Evolutionary conservation across 164 flowering plant species (phyloP).

Genomic region (Vitis riparia): DNA sequence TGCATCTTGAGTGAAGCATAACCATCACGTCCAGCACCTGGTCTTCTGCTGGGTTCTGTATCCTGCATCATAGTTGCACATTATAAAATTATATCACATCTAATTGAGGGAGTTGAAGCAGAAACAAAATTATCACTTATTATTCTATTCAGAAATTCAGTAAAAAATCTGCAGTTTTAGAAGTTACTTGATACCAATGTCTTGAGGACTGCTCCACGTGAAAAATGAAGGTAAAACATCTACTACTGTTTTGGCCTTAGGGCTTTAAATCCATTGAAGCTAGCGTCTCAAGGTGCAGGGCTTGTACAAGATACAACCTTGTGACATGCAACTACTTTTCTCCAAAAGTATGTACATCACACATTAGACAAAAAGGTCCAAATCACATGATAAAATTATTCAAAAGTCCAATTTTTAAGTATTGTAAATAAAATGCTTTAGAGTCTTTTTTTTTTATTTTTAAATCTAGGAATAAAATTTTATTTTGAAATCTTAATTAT

Average conservation of each 20-base stretch:
- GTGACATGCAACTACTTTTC: not conserved
- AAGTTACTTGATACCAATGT: no score
- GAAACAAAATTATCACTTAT: no score
- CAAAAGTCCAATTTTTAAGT: no score
- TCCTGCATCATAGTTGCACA: conserved; percentile 51
- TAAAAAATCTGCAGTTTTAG: no score
- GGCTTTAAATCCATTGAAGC: not conserved
- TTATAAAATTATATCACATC: not conserved
- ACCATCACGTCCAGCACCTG: conserved; percentile 93
- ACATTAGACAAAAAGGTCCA: not conserved
- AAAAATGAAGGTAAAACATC: no score
- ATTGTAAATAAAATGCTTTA: no score
- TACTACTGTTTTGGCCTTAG: not conserved
- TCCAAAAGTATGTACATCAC: not conserved
- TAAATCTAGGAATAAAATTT: no score
- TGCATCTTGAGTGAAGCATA: conserved; percentile 80
- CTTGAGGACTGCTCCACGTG: no score
- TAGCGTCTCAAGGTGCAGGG: not conserved
- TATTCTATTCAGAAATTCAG: no score
- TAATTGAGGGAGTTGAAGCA: not conserved
- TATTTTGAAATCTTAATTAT: no score
- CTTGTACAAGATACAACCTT: not conserved
- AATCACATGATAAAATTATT: not conserved
- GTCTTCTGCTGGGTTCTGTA: conserved; percentile 77
- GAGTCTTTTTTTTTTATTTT: no score